phyloP scores from a whole-genome alignment of 192 early-diverging fungal species.

The Allomyces macrogynus region DNA sequence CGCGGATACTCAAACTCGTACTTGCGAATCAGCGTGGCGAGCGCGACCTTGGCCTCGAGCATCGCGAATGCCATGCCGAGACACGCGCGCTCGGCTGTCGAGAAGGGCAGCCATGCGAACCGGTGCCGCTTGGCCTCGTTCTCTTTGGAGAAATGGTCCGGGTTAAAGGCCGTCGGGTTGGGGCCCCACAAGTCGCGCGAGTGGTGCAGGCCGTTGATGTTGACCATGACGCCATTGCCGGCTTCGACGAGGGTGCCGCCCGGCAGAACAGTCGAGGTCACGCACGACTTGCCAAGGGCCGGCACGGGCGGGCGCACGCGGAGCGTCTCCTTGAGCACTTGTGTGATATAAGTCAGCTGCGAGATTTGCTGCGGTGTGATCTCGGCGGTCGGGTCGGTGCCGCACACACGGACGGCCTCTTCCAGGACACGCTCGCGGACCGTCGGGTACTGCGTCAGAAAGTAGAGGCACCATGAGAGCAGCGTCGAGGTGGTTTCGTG shows the following conservation, averaged over 20 bases:
- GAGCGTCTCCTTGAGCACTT: slow-evolving; percentile 34
- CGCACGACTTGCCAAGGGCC: slow-evolving; percentile 14
- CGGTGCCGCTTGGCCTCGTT: slow-evolving; percentile 21
- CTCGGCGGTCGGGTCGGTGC: neutral
- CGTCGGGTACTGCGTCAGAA: slow-evolving; percentile 19
- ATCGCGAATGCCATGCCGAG: slow-evolving; percentile 1
- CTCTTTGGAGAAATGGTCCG: slow-evolving; percentile 27
- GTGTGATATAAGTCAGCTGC: slow-evolving; percentile 22
- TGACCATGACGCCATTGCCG: slow-evolving; percentile 8
- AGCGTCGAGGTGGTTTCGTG: slow-evolving; percentile 34
- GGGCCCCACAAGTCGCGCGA: slow-evolving; percentile 17
- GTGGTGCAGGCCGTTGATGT: slow-evolving; percentile 19
- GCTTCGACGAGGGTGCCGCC: slow-evolving; percentile 16
- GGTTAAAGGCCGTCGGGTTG: slow-evolving; percentile 25
- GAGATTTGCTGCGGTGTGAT: slow-evolving; percentile 16
- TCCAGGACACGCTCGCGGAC: slow-evolving; percentile 17
- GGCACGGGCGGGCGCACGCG: slow-evolving; percentile 28
- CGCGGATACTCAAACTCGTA: slow-evolving; percentile 19
- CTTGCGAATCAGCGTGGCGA: slow-evolving; percentile 11
- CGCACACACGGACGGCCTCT: slow-evolving; percentile 19
- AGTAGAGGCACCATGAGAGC: slow-evolving; percentile 25
- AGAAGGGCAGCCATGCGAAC: slow-evolving; percentile 22
- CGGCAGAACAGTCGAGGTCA: slow-evolving; percentile 15
- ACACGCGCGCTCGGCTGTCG: neutral
- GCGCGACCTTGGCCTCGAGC: slow-evolving; percentile 3